phyloP scores from a whole-genome alignment of 2,329 filamentous ascomycete species.

The Cercospora citrullina region DNA sequence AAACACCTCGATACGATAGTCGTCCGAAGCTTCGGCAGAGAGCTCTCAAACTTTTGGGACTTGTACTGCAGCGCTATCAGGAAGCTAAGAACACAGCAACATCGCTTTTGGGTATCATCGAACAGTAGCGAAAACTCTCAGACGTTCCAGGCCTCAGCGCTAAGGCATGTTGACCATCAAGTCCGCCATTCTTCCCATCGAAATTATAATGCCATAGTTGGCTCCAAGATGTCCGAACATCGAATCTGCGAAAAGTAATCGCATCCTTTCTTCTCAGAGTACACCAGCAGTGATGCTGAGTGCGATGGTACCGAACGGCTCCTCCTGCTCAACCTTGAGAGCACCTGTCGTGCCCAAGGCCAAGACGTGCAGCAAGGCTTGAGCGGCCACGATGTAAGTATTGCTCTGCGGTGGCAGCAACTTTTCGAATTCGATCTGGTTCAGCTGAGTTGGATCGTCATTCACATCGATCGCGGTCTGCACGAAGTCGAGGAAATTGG shows the following conservation, averaged over 20 bases:
- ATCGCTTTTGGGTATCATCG: background rate
- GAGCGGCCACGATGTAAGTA: conserved; percentile 63
- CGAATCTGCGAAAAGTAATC: background rate
- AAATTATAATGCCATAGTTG: background rate
- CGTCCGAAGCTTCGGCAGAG: background rate
- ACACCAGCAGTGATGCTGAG: conserved; percentile 17
- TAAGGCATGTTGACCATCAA: background rate
- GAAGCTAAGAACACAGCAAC: background rate
- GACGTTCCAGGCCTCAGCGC: background rate
- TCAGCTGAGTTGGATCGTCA: conserved; percentile 27
- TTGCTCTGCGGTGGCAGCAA: conserved; percentile 63
- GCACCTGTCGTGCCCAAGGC: conserved; percentile 57
- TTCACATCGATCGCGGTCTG: conserved; percentile 45
- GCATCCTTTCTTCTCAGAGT: background rate
- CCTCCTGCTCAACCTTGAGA: conserved; percentile 56
- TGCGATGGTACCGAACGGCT: conserved; percentile 41
- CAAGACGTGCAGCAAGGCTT: conserved; percentile 74
- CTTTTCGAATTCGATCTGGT: conserved; percentile 64
- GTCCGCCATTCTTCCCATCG: background rate
- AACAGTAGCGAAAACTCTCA: background rate
- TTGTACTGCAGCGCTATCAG: background rate
- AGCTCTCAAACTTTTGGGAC: background rate
- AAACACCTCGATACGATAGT: background rate
- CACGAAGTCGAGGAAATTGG: conserved; percentile 65
- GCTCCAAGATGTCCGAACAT: conserved; percentile 8